Evolutionary conservation across 176 grass and related monocot genomes (phyloP).

Genomic region (Poa annua): DNA sequence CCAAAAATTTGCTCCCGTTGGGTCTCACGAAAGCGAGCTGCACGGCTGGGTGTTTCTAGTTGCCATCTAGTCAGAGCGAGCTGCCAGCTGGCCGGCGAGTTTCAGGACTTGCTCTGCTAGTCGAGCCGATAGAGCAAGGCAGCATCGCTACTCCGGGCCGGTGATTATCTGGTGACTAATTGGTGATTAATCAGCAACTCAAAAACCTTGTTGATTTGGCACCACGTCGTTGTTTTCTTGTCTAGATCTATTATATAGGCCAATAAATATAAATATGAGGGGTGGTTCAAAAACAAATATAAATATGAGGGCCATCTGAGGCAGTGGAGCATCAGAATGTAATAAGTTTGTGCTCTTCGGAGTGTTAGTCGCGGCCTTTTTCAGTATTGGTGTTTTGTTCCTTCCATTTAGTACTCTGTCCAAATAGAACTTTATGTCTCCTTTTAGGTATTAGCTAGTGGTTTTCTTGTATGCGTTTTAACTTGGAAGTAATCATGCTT

Average conservation of each 20-base stretch:
- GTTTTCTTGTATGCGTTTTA: slow-evolving; percentile 20
- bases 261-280: background rate
- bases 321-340: background rate
- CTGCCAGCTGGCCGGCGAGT: background rate
- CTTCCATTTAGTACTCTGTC: background rate
- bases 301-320: background rate
- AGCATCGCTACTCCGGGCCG: background rate
- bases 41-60: background rate
- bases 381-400: slow-evolving; percentile 28
- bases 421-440: slow-evolving; percentile 9
- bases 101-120: slow-evolving; percentile 12
- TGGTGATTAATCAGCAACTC: background rate
- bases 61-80: background rate
- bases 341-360: slow-evolving; percentile 5
- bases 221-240: slow-evolving; percentile 9
- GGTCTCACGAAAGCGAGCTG: background rate
- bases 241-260: slow-evolving; percentile 2
- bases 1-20: background rate
- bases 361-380: background rate
- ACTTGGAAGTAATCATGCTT: slow-evolving; percentile 3
- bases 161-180: background rate
- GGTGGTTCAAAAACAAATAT: background rate
- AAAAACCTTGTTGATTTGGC: slow-evolving; percentile 23
- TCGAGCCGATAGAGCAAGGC: background rate
- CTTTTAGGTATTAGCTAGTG: slow-evolving; percentile 5